Evolutionary conservation across 495 filamentous ascomycete genomes (phyloP).

Genomic region (Neurospora sp.): DNA sequence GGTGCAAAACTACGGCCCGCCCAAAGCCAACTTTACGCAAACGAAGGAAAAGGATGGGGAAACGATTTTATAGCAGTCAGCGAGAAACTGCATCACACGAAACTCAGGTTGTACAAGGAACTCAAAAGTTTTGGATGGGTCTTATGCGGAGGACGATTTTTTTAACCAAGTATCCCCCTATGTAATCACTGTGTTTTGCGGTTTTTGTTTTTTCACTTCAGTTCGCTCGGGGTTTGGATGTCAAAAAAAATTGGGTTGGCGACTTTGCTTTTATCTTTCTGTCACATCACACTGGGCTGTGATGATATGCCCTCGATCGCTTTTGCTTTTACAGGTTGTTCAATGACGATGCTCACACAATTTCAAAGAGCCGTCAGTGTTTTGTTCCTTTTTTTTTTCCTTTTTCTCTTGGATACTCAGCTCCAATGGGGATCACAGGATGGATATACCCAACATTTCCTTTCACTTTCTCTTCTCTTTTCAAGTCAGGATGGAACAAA

Average conservation of each 20-base stretch:
- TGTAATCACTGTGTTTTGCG: not conserved
- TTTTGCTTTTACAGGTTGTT: slow-evolving; percentile 9
- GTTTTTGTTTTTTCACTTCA: not conserved
- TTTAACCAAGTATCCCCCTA: not conserved
- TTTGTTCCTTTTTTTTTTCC: slow-evolving; percentile 11
- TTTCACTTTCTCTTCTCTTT: slow-evolving; percentile 8
- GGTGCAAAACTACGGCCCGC: not conserved
- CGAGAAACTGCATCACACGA: not conserved
- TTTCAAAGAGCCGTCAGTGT: slow-evolving; percentile 10
- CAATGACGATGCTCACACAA: slow-evolving; percentile 8
- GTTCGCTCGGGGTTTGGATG: not conserved
- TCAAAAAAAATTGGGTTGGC: not conserved
- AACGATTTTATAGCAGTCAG: not conserved
- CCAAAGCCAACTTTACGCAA: not conserved
- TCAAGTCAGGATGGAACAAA: not conserved
- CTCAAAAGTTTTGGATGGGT: slow-evolving; percentile 5
- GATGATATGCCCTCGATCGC: slow-evolving; percentile 3
- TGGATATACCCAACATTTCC: slow-evolving; percentile 26
- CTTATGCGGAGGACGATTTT: not conserved
- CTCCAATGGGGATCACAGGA: slow-evolving; percentile 18
- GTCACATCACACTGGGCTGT: not conserved
- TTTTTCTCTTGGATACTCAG: not conserved
- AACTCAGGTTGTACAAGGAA: slow-evolving; percentile 3
- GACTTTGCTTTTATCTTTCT: not conserved
- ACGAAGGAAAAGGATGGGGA: not conserved